Conservation (phyloP, 371 early-diverging fungal species). For the Mucor plumbeus region DNA sequence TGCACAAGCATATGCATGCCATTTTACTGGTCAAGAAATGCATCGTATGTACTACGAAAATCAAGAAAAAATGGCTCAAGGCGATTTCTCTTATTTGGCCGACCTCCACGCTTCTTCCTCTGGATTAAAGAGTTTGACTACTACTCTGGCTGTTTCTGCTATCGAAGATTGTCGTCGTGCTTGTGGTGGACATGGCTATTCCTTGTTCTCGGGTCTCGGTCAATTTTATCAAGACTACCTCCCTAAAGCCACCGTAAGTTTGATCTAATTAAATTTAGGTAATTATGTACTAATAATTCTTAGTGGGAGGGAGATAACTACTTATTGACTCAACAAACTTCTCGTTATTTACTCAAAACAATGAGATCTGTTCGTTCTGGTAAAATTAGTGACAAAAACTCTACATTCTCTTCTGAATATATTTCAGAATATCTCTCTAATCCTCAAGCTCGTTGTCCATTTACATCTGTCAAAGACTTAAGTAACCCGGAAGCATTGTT, state of each 20-base stretch:
- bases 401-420: slow-evolving; percentile 51
- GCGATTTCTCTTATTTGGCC: slow-evolving; percentile 74
- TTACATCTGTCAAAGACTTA: slow-evolving; percentile 32
- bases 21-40: slow-evolving; percentile 78
- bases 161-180: slow-evolving; percentile 84
- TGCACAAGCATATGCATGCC: slow-evolving; percentile 81
- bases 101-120: slow-evolving; percentile 88
- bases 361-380: slow-evolving; percentile 47
- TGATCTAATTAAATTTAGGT: neutral
- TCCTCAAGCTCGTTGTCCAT: slow-evolving; percentile 51
- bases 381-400: slow-evolving; percentile 35
- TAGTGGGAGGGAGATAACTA: slow-evolving; percentile 89
- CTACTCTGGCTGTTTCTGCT: slow-evolving; percentile 71
- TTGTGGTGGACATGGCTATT: slow-evolving; percentile 91
- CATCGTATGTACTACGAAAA: slow-evolving; percentile 69
- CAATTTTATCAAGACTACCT: slow-evolving; percentile 74
- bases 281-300: neutral
- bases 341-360: slow-evolving; percentile 70
- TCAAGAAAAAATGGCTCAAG: slow-evolving; percentile 67
- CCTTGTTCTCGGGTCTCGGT: slow-evolving; percentile 78
- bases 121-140: slow-evolving; percentile 82
- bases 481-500: slow-evolving; percentile 41
- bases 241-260: slow-evolving; percentile 70
- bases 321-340: slow-evolving; percentile 79
- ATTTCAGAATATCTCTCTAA: slow-evolving; percentile 50